Conservation (phyloP, 2,329 filamentous ascomycete species). For the Penicillium sp. region DNA sequence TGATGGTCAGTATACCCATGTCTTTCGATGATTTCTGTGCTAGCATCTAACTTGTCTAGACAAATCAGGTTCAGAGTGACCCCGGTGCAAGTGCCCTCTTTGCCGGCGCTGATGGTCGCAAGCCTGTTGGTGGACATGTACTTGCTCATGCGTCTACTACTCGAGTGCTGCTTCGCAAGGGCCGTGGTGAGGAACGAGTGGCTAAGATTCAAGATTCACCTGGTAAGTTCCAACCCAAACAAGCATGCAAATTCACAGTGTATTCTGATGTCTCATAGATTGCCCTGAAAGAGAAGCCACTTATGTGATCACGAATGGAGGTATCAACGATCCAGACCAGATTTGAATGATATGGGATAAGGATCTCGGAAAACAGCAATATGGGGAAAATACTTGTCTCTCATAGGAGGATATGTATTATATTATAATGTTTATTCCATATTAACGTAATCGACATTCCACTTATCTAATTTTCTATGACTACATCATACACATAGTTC, state of each 20-base stretch:
- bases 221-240: conserved; percentile 40
- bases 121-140: conserved; percentile 67
- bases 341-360: conserved; percentile 35
- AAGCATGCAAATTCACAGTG: not conserved
- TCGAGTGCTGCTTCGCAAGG: conserved; percentile 65
- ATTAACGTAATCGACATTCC: not conserved
- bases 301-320: conserved; percentile 69
- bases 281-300: conserved; percentile 69
- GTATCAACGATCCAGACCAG: conserved; percentile 68
- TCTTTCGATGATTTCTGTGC: not conserved
- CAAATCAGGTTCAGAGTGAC: conserved; percentile 71
- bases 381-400: not conserved
- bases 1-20: conserved; percentile 51
- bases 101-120: conserved; percentile 66
- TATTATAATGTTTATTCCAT: not conserved
- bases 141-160: conserved; percentile 69
- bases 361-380: not conserved
- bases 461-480: not conserved
- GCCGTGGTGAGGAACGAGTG: conserved; percentile 68
- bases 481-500: not conserved
- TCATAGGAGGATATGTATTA: not conserved
- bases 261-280: conserved; percentile 44
- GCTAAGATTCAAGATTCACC: conserved; percentile 69
- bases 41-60: conserved; percentile 42
- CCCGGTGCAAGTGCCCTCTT: conserved; percentile 68